Conservation (phyloP, 169 alveolate species). For the Eimeria acervulina region DNA sequence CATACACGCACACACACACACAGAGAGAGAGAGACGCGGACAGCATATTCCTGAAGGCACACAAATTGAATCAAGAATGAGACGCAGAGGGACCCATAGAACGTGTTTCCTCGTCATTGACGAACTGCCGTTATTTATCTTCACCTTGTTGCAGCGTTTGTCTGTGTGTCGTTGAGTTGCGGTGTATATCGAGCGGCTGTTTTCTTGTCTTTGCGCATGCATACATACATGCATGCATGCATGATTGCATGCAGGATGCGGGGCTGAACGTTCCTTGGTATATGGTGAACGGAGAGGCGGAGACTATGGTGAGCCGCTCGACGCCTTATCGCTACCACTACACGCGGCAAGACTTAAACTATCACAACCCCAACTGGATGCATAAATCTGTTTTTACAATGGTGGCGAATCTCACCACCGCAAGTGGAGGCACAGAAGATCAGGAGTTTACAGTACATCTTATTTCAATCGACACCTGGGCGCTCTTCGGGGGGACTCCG, state of each 20-base stretch:
- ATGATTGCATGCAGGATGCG: conserved; percentile 45
- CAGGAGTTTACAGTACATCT: conserved; percentile 65
- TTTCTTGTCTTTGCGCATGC: neutral
- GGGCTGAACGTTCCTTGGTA: conserved; percentile 74
- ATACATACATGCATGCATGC: too few relatives aligned
- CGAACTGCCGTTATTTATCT: too few relatives aligned
- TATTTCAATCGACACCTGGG: conserved; percentile 70
- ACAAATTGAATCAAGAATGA: too few relatives aligned
- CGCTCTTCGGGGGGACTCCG: conserved; percentile 65
- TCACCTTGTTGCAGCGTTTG: too few relatives aligned
- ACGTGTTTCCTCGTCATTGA: too few relatives aligned
- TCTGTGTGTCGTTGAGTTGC: neutral
- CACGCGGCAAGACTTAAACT: conserved; percentile 51
- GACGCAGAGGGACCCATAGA: too few relatives aligned
- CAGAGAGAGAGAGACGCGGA: too few relatives aligned
- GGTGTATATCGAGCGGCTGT: neutral
- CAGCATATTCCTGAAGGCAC: too few relatives aligned
- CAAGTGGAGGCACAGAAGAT: conserved; percentile 28
- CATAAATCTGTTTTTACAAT: conserved; percentile 29
- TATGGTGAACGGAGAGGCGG: conserved; percentile 75
- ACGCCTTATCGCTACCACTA: conserved; percentile 62
- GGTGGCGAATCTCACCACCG: conserved; percentile 48
- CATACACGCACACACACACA: too few relatives aligned
- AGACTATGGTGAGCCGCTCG: conserved; percentile 29
- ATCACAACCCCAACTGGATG: conserved; percentile 63